These are phyloP conservation scores for Corynespora cassiicola DNA, from an alignment of 2,329 filamentous ascomycete species.

Conservation along the genomic window DNA sequence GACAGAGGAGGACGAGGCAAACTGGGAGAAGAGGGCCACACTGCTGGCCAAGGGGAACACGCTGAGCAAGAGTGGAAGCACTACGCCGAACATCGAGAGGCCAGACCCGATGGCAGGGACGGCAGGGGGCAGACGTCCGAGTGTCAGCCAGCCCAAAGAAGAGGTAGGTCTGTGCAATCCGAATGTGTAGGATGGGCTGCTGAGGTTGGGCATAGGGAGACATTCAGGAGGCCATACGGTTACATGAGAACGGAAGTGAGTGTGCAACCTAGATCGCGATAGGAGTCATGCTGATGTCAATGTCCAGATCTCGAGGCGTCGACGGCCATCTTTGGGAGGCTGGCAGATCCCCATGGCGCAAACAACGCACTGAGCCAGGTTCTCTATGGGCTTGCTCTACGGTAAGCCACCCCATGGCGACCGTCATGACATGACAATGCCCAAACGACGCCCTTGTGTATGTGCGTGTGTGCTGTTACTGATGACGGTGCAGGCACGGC, in stretches of 20 bases:
- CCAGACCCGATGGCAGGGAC: constrained; percentile 20
- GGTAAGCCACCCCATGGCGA: constrained; percentile 59
- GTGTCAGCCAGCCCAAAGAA: constrained; percentile 44
- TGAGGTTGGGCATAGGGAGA: constrained; percentile 52
- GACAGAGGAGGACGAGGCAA: constrained; percentile 59
- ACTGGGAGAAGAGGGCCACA: constrained; percentile 96
- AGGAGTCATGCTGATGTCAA: constrained; percentile 1
- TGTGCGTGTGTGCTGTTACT: no score
- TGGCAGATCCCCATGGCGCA: constrained; percentile 82
- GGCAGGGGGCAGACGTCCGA: constrained; percentile 39
- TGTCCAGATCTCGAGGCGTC: constrained; percentile 71
- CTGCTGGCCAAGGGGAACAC: constrained; percentile 71
- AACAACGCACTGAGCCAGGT: constrained; percentile 97
- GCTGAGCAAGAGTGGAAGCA: constrained; percentile 45
- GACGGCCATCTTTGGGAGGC: constrained; percentile 81
- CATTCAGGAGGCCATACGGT: constrained; percentile 93
- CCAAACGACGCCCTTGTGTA: constrained; percentile 35
- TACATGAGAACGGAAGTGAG: constrained; percentile 80
- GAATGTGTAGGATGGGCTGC: constrained; percentile 15
- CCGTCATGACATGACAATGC: constrained; percentile 15
- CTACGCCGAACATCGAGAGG: constrained; percentile 33
- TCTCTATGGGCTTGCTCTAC: constrained; percentile 87
- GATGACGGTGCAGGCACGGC: constrained; percentile 70
- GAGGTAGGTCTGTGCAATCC: constrained; percentile 42
- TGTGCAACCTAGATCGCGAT: constrained; percentile 12